These are phyloP conservation scores for Scutellaria galericulata DNA, from an alignment of 257 asterid species.

Conservation along the genomic window DNA sequence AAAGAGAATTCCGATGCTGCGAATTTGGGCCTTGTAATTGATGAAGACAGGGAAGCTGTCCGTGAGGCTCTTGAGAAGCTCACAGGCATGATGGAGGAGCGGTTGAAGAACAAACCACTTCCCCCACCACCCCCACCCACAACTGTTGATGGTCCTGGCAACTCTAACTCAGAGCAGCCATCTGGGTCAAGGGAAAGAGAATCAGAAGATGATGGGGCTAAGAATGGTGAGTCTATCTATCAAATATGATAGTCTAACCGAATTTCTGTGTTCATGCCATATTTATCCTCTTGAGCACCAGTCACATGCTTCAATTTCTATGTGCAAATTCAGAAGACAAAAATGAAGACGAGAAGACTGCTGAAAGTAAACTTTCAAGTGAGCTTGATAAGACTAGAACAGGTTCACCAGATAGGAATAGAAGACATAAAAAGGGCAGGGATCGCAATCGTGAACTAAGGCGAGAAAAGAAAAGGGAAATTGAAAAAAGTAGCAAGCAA, in stretches of 20 bases:
- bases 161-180: conserved; percentile 64
- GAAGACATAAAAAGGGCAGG: conserved; percentile 78
- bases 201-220: conserved; percentile 55
- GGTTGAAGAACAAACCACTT: conserved; percentile 80
- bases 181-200: conserved; percentile 71
- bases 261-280: conserved; percentile 12
- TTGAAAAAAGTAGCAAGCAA: too few relatives aligned
- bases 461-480: conserved; percentile 88
- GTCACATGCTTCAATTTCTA: conserved; percentile 36
- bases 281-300: conserved; percentile 20
- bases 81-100: conserved; percentile 80
- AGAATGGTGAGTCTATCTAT: conserved; percentile 49
- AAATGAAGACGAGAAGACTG: conserved; percentile 71
- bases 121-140: conserved; percentile 86
- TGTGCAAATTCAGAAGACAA: conserved; percentile 67
- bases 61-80: conserved; percentile 72
- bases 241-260: conserved; percentile 7
- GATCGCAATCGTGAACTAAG: conserved; percentile 79
- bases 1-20: conserved; percentile 62
- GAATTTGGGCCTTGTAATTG: conserved; percentile 78
- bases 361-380: conserved; percentile 65
- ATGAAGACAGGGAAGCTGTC: conserved; percentile 78
- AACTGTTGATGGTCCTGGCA: conserved; percentile 56
- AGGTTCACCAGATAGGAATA: conserved; percentile 80
- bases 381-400: conserved; percentile 73